phyloP scores from a whole-genome alignment of 2,329 filamentous ascomycete species.

The Exophiala viscosa region DNA sequence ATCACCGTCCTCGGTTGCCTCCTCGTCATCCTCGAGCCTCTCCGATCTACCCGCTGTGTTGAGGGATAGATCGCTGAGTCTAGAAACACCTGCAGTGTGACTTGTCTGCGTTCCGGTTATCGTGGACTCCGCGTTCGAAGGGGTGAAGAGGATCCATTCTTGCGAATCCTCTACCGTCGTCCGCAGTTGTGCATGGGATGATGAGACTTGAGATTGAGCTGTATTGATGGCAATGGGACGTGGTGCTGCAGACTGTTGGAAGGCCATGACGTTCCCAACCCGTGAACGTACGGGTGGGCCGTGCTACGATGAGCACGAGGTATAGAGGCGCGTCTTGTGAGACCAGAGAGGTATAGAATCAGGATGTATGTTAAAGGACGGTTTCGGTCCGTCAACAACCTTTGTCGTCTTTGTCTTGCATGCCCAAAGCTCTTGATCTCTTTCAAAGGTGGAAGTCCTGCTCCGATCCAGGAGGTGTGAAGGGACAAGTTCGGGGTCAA shows the following conservation, averaged over 20 bases:
- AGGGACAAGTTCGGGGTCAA: neutral
- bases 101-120: conserved; percentile 64
- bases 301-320: conserved; percentile 16
- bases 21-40: conserved; percentile 47
- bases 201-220: conserved; percentile 16
- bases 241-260: conserved; percentile 23
- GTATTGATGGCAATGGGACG: conserved; percentile 21
- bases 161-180: conserved; percentile 62
- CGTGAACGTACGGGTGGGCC: conserved; percentile 15
- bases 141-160: conserved; percentile 96
- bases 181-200: conserved; percentile 28
- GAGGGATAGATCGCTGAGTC: conserved; percentile 75
- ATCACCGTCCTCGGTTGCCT: conserved; percentile 63
- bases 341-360: neutral
- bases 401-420: conserved; percentile 6
- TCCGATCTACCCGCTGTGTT: conserved; percentile 59
- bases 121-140: conserved; percentile 60
- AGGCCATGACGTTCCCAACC: conserved; percentile 24
- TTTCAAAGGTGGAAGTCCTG: conserved; percentile 11
- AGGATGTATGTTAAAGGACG: neutral
- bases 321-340: neutral
- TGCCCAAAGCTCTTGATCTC: neutral
- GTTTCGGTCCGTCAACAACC: conserved; percentile 9
- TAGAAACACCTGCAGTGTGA: conserved; percentile 67
- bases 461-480: conserved; percentile 16